Evolutionary conservation across 352 stramenopile genomes (phyloP).

Genomic region (Phytophthora capsici): DNA sequence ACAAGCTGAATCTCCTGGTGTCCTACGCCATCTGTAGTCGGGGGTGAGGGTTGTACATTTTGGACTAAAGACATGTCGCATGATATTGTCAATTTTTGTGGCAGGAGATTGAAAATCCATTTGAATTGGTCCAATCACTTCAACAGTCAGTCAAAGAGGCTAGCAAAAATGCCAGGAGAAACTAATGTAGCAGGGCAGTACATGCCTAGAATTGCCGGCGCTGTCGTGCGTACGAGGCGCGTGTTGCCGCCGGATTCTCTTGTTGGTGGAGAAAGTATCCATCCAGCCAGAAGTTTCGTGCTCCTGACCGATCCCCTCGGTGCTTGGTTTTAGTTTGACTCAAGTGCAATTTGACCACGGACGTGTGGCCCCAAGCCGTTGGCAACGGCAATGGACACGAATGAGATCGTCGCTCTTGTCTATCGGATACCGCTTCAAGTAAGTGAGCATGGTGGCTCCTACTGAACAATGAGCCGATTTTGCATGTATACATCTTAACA

Average conservation of each 20-base stretch:
- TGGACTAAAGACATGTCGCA: conserved; percentile 10
- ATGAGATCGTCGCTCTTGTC: neutral
- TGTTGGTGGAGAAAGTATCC: conserved; percentile 14
- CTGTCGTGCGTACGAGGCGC: too few species aligned
- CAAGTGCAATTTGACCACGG: conserved; percentile 18
- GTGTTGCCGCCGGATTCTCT: conserved; percentile 15
- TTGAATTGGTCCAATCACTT: conserved; percentile 6
- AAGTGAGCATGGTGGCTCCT: too few species aligned
- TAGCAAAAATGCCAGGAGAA: too few species aligned
- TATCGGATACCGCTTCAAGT: conserved; percentile 4
- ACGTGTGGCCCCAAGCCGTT: neutral
- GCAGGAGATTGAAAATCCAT: neutral
- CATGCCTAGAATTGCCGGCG: too few species aligned
- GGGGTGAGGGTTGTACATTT: neutral
- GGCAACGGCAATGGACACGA: neutral
- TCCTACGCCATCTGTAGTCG: conserved; percentile 9
- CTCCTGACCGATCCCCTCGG: conserved; percentile 19
- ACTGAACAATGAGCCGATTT: too few species aligned
- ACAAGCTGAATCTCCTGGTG: conserved; percentile 46
- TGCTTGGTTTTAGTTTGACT: conserved; percentile 18
- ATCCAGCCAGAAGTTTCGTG: conserved; percentile 9
- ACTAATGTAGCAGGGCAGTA: too few species aligned
- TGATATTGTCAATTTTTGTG: conserved; percentile 6
- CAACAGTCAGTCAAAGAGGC: too few species aligned
- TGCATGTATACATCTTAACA: too few species aligned